These are phyloP conservation scores for Collybiopsis luxurians DNA, from an alignment of 768 basidiomycete genomes.

Conservation along the genomic window DNA sequence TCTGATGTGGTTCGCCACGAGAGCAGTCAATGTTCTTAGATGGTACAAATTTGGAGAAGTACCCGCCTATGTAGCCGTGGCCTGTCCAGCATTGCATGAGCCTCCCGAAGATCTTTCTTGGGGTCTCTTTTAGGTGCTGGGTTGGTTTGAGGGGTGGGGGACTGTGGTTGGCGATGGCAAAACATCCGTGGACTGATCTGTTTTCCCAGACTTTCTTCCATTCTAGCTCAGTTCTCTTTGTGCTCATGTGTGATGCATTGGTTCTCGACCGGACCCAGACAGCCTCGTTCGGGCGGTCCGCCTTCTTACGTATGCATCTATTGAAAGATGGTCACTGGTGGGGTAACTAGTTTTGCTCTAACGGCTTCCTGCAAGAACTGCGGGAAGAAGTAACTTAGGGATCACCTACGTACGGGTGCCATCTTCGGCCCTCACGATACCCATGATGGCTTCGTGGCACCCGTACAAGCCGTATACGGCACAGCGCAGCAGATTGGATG, in stretches of 20 bases:
- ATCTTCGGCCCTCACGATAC: too few relatives aligned
- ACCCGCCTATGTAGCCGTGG: constrained; percentile 26
- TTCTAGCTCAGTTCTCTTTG: background rate
- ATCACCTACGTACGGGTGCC: too few relatives aligned
- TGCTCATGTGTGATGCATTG: background rate
- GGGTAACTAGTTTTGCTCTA: too few relatives aligned
- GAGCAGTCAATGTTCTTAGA: constrained; percentile 19
- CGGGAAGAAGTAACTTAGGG: too few relatives aligned
- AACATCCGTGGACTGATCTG: background rate
- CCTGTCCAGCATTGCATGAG: constrained; percentile 24
- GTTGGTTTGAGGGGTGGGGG: constrained; percentile 1
- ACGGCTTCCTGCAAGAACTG: too few relatives aligned
- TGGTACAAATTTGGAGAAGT: constrained; percentile 19
- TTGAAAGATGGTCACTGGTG: too few relatives aligned
- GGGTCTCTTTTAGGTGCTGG: background rate
- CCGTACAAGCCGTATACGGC: too few relatives aligned
- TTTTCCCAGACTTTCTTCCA: background rate
- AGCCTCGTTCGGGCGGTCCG: background rate
- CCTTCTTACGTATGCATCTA: too few relatives aligned
- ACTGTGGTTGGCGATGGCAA: background rate
- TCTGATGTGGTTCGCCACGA: constrained; percentile 20
- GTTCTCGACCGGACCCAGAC: background rate
- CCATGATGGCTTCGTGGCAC: too few relatives aligned
- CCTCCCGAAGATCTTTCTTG: constrained; percentile 20
- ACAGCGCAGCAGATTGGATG: too few relatives aligned